Percentiles rank a stretch among this genome's conserved stretches.
Conservation (phyloP, 202 grass and related monocot species). For the Hordeum pubiflorum region DNA sequence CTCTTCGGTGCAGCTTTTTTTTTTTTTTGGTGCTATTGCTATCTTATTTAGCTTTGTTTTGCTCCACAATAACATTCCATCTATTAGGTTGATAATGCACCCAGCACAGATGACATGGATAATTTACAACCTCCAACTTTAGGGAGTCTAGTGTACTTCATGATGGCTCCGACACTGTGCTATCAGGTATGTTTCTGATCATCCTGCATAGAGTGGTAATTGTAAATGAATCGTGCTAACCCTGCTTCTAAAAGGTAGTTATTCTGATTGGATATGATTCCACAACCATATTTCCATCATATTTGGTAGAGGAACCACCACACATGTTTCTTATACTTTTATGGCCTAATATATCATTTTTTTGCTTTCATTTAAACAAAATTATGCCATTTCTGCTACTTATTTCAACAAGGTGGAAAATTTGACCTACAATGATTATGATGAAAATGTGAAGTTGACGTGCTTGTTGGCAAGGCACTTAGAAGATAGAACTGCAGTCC, state of each 20-base stretch:
- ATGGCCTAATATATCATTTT: not conserved
- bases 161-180: constrained; percentile 75
- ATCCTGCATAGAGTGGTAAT: not conserved
- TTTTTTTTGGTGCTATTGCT: not conserved
- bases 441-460: not conserved
- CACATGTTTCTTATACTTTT: not conserved
- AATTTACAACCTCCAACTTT: constrained; percentile 52
- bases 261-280: constrained; percentile 1
- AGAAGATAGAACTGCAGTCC: not conserved
- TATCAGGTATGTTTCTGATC: constrained; percentile 57
- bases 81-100: constrained; percentile 41
- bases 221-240: not conserved
- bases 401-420: not conserved
- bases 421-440: not conserved
- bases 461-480: not conserved
- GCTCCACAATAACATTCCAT: constrained; percentile 19
- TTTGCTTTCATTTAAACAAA: not conserved
- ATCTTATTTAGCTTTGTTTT: not conserved
- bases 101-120: constrained; percentile 23
- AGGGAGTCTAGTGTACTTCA: constrained; percentile 53
- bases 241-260: not conserved
- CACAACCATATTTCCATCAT: not conserved
- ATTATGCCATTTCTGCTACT: not conserved
- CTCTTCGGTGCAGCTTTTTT: not conserved
- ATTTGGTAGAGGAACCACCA: not conserved